Evolutionary conservation across 257 asterid genomes (phyloP).

Genomic region (Solanum piurae): DNA sequence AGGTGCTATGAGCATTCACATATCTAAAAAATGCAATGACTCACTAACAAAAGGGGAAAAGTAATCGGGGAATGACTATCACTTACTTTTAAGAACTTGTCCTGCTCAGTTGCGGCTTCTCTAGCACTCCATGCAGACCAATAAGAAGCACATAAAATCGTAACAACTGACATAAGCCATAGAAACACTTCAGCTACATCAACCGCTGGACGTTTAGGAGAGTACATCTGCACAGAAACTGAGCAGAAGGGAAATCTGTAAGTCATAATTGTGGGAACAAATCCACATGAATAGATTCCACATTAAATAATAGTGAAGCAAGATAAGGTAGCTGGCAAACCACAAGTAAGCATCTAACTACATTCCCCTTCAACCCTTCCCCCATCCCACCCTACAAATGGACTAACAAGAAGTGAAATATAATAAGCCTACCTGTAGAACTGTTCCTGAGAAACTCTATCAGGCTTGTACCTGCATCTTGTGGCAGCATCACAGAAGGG

Average conservation of each 20-base stretch:
- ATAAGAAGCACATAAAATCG: constrained; percentile 36
- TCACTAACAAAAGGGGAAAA: not conserved
- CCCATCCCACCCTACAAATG: not conserved
- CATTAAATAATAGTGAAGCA: not conserved
- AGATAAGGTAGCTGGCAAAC: not conserved
- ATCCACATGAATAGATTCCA: not conserved
- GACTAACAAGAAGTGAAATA: not conserved
- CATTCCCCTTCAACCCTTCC: not conserved
- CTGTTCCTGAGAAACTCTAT: constrained; percentile 30
- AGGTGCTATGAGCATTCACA: not conserved
- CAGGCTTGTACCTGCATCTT: constrained; percentile 78
- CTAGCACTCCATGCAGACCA: constrained; percentile 98
- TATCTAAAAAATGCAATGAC: not conserved
- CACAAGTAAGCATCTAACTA: not conserved
- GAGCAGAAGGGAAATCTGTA: constrained; percentile 20
- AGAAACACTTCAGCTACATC: constrained; percentile 15
- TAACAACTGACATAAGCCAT: constrained; percentile 12
- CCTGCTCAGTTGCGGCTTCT: constrained; percentile 76
- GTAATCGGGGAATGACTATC: not conserved
- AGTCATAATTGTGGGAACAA: not conserved
- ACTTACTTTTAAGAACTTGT: constrained; percentile 67
- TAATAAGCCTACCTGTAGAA: constrained; percentile 50
- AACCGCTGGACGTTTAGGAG: constrained; percentile 8
- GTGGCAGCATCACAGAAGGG: constrained; percentile 93
- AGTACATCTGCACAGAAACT: constrained; percentile 53